Percentiles rank a stretch among this genome's conserved stretches.
phyloP scores from a whole-genome alignment of 441 rosid genomes.

The Aquilaria agallochum region DNA sequence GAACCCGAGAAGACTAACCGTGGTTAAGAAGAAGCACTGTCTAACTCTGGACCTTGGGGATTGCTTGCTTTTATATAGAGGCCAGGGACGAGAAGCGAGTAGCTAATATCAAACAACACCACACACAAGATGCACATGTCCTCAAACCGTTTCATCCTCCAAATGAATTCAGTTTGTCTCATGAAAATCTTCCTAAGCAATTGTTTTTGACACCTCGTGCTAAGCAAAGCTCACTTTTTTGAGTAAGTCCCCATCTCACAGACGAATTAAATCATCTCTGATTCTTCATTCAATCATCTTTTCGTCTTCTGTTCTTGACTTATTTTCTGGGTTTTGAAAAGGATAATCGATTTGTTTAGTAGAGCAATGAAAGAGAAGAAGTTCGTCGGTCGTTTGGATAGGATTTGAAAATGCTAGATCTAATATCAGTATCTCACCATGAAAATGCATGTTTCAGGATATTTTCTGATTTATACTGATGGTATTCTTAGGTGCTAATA shows the following conservation, averaged over 20 bases:
- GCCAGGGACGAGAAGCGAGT: not conserved
- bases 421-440: not conserved
- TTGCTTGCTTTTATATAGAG: not conserved
- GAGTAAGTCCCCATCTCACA: slow-evolving; percentile 26
- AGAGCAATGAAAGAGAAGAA: not conserved
- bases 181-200: slow-evolving; percentile 1
- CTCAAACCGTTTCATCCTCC: not conserved
- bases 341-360: slow-evolving; percentile 12
- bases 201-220: slow-evolving; percentile 10
- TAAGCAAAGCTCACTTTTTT: not conserved
- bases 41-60: no score
- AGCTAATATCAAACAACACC: slow-evolving; percentile 7
- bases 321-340: slow-evolving; percentile 10
- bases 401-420: slow-evolving; percentile 21
- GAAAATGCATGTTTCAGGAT: not conserved
- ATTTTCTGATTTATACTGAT: not conserved
- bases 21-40: no score
- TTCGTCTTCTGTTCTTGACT: not conserved
- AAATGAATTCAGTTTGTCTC: not conserved
- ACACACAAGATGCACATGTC: not conserved
- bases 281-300: not conserved
- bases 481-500: not conserved
- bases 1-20: no score
- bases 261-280: not conserved
- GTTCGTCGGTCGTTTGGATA: not conserved